Base-by-base conservation (phyloP, 805 yeast genomes). In the Cyberlindnera petersonii region DNA sequence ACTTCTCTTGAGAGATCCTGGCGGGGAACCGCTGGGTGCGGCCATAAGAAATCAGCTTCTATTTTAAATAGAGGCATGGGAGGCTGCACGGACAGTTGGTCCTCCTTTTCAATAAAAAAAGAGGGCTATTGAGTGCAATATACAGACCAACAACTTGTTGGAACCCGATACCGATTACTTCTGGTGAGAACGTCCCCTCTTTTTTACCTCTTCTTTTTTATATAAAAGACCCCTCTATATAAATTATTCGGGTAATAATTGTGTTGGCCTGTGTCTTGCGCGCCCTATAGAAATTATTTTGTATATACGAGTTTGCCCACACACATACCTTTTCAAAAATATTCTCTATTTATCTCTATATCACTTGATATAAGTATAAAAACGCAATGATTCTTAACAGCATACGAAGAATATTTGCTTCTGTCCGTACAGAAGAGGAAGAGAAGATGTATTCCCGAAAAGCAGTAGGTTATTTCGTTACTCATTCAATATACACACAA, bases 361-460 rank as follows among this genome's bases (percentile, higher is more conserved):
- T n/a, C n/a, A n/a, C n/a, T n/a, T n/a, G n/a, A n/a, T n/a, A n/a
- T n/a, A n/a, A 10, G 9, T n/a, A 14, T 15, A n/a, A 31, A 19
- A 30, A 19, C 17, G 9, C 26, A 35, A 76, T 68, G 80, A 78
- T 81, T 50, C 65, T 86, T 31, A 87, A 85, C 31, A 86, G 87
- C 53, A 74, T 87, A 30, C 64, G 95, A 33, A 67, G 86, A 41
- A 81, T 86, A 30, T 86, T 86, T 56, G 79, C 88, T 17, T 82
- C 93, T 5, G 86, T 86, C 54, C 64, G 96, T 15, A 76, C 93
- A 3, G 95, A 86, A 46, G 94, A 86, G 49, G 95, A 86, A 51
- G 95, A 87, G 58, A 65, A 89, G 35, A 65, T 69, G 37, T 82
- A 77, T 50, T 84, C 95, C 0, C 66, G 96, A 33, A 70, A 74